Conservation (phyloP, 768 basidiomycete species). For the Pluteus cervinus region DNA sequence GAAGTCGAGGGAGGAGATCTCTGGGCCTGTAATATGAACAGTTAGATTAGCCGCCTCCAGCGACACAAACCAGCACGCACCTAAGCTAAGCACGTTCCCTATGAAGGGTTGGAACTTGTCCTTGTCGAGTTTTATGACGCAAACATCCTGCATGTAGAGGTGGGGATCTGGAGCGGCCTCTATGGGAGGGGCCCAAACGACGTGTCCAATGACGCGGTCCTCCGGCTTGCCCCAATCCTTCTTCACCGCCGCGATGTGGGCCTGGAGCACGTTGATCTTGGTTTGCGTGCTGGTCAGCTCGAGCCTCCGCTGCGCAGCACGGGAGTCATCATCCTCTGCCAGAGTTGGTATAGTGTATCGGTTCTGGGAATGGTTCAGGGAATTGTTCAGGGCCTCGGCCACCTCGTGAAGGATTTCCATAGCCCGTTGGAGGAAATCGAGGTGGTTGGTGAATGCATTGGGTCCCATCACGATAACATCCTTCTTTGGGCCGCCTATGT, state of each 20-base stretch:
- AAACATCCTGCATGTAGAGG: constrained; percentile 29
- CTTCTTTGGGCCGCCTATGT: constrained; percentile 23
- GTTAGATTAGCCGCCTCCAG: constrained; percentile 17
- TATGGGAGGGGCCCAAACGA: constrained; percentile 33
- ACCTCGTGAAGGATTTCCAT: constrained; percentile 17
- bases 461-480: constrained; percentile 30
- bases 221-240: constrained; percentile 24
- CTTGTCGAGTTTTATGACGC: constrained; percentile 32
- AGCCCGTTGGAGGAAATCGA: constrained; percentile 22
- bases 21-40: constrained; percentile 17
- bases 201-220: constrained; percentile 30
- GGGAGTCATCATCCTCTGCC: constrained; percentile 12
- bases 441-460: constrained; percentile 20
- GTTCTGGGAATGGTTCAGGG: too few relatives aligned
- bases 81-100: constrained; percentile 29
- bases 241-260: constrained; percentile 24
- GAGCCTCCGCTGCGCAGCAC: constrained; percentile 9
- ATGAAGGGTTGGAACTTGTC: constrained; percentile 24
- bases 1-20: constrained; percentile 16
- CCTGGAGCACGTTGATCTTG: constrained; percentile 24
- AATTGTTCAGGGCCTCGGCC: constrained; percentile 15
- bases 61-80: constrained; percentile 23
- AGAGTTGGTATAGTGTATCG: constrained; percentile 10
- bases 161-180: constrained; percentile 18
- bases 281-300: constrained; percentile 13